Base-by-base conservation (phyloP, 1,284 basidiomycete genomes). In the Neotropicomus parvogracilis region DNA sequence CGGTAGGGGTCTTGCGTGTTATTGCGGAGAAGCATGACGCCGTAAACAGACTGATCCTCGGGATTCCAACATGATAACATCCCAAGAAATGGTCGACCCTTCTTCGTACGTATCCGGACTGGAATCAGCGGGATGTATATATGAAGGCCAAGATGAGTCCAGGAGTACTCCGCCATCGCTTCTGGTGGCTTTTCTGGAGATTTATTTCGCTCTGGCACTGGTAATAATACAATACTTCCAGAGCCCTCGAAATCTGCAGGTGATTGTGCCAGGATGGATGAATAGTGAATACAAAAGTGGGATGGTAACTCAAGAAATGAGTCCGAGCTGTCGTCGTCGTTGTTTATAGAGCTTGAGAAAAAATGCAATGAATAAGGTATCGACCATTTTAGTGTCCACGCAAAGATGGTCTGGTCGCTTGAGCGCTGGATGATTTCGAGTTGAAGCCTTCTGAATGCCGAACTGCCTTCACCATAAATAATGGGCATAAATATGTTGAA, bases 321-420 rank as follows among this genome's bases (percentile, higher is more conserved):
- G 40, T 17, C 40, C 2, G 40, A 24, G 24, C 8, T 24, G 8
- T 24, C 24, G 24, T 8, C 6, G 16, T 32, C 28, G 4, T n/a
- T 40, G 17, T 2, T 7, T 12, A 33, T 24, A 12, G 13, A 27
- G 6, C 5, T 2, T 17, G 20, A 24, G 13, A 32, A n/a, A 14
- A 14, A 32, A n/a, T 2, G 31, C 3, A 46, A 33, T 1, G 31
- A 5, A 28, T 32, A 17, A 10, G 17, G 16, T 8, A 6, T 39
- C 2, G 44, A 46, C 29, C 28, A 11, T 12, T 20, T 12, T 6
- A 12, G 12, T 6, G 35, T 21, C 35, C 35, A 36, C 6, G 35
- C 35, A 39, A 54, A 54, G 28, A 54, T 54, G 29, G 34, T 47
- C n/a, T 53, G 52, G 29, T 54, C 52, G 26, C 41, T 47, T n/a